A percentile compares a stretch with the other conserved stretches of the same genome.
phyloP scores from a whole-genome alignment of 106 monocot genomes.

The Iris macrosiphon region DNA sequence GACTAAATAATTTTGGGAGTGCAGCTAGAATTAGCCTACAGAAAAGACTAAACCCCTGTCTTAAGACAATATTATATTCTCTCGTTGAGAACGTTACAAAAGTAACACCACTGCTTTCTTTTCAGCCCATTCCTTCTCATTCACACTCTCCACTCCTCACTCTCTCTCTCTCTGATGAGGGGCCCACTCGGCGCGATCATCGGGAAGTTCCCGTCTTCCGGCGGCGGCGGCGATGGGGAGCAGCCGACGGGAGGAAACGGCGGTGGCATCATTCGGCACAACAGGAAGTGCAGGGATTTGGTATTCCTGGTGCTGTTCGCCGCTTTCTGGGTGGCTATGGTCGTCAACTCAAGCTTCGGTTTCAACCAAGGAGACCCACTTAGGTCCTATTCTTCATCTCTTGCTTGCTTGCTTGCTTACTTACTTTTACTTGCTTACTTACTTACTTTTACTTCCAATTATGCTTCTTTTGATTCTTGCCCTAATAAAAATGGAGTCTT shows the following conservation, averaged over 20 bases:
- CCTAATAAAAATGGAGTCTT: too few species aligned
- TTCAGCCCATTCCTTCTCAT: neutral
- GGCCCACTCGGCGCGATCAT: constrained; percentile 61
- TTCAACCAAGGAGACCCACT: constrained; percentile 84
- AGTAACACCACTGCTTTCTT: too few species aligned
- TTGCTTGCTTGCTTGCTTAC: neutral
- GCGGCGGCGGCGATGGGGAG: constrained; percentile 13
- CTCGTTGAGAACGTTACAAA: too few species aligned
- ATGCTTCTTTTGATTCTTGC: too few species aligned
- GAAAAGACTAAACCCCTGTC: too few species aligned
- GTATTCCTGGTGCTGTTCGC: constrained; percentile 59
- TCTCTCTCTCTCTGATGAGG: too few species aligned
- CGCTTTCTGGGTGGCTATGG: constrained; percentile 87
- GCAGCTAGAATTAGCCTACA: too few species aligned
- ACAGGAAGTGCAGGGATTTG: constrained; percentile 67
- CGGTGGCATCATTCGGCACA: constrained; percentile 47
- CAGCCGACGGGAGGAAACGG: constrained; percentile 1
- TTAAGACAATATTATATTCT: too few species aligned
- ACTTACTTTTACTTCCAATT: too few species aligned
- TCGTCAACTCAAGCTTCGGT: constrained; percentile 81
- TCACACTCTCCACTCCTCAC: neutral
- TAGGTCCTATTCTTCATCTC: constrained; percentile 35
- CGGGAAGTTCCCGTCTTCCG: constrained; percentile 45
- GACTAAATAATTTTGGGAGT: too few species aligned
- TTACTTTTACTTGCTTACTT: neutral